phyloP scores from a whole-genome alignment of 805 yeast species.

The Candida glaebosa region DNA sequence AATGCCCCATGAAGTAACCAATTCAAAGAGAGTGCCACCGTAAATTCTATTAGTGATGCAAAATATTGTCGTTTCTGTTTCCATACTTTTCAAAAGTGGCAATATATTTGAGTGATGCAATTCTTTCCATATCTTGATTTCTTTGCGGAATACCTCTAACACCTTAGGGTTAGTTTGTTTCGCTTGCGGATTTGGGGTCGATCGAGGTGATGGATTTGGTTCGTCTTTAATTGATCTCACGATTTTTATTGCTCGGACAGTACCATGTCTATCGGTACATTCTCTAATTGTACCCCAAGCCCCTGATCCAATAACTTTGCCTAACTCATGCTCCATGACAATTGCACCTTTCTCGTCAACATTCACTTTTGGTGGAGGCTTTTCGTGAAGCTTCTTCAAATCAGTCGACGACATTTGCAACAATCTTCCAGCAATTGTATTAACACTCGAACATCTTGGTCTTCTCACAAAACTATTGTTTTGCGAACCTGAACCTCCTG shows the following conservation, averaged over 20 bases:
- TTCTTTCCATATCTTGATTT: conserved; percentile 71
- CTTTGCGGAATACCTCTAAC: conserved; percentile 61
- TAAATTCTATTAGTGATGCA: conserved; percentile 65
- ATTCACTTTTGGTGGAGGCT: conserved; percentile 26
- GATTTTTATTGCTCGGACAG: conserved; percentile 56
- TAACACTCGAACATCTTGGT: conserved; percentile 28
- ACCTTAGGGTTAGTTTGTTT: conserved; percentile 43
- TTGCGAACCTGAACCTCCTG: conserved; percentile 12
- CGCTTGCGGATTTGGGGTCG: conserved; percentile 7
- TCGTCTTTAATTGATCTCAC: conserved; percentile 37
- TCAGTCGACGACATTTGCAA: conserved; percentile 38
- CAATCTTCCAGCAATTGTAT: conserved; percentile 39
- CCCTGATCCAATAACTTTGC: conserved; percentile 79
- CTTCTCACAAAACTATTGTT: conserved; percentile 29
- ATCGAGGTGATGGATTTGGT: conserved; percentile 5
- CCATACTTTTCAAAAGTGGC: conserved; percentile 57
- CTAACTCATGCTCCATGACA: conserved; percentile 60
- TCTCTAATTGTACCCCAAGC: conserved; percentile 88
- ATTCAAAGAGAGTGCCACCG: conserved; percentile 80
- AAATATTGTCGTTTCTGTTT: conserved; percentile 62
- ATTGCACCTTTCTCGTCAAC: conserved; percentile 67
- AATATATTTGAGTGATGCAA: conserved; percentile 64
- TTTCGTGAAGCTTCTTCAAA: conserved; percentile 22
- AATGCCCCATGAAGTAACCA: conserved; percentile 65
- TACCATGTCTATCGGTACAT: conserved; percentile 42